Evolutionary conservation across 345 rosid genomes (phyloP), one percentile per base, ranked within the genome.

Genomic region (Ceriops zippeliana): DNA sequence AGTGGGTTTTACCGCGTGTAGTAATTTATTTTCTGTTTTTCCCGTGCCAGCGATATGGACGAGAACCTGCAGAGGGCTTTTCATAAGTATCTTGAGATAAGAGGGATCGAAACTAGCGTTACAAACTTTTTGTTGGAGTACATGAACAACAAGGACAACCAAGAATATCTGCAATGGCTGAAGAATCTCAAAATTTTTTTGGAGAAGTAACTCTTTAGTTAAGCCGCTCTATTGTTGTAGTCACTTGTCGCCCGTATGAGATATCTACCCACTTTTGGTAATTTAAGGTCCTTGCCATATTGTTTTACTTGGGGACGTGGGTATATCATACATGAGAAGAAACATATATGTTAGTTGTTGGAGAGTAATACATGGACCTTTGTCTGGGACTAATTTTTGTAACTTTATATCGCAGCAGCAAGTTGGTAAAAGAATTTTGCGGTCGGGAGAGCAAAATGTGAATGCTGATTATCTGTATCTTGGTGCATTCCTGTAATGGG

Each of bases 11-110:
- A 38, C 13, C 1, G 46, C 10, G 13, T 42, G 15, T 38, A 11
- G 58, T 70, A 26, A 58, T 62, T 4, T 22, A 19, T 59, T n/a
- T 52, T 68, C 3, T 24, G 11, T 8, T 57, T 63, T 32, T 65
- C 20, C 27, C 22, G 63, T 67, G 61, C 27, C 81, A 89, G 96
- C 4, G 92, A 84, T 67, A 76, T 87, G 84, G 96, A 87, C 68
- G 89, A 87, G 78, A 83, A 87, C 72, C 68, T 89, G 78, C 86
- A 84, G 81, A 82, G 84, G 73, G 89, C 89, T 66, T 84, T 89
- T 69, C 69, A 75, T 34, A 87, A 82, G 77, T 87, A 79, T 71
- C 79, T 89, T 0, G 92, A 83, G 83, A 75, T 83, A 49, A 84
- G 96, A 73, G 96, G 96, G 62, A 86, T 89, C 75, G 83, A 76